Percentiles rank a stretch among this genome's conserved stretches.
These are phyloP conservation scores for Xylaria sp. DNA, from an alignment of 2,329 filamentous ascomycete genomes.

Conservation along the genomic window DNA sequence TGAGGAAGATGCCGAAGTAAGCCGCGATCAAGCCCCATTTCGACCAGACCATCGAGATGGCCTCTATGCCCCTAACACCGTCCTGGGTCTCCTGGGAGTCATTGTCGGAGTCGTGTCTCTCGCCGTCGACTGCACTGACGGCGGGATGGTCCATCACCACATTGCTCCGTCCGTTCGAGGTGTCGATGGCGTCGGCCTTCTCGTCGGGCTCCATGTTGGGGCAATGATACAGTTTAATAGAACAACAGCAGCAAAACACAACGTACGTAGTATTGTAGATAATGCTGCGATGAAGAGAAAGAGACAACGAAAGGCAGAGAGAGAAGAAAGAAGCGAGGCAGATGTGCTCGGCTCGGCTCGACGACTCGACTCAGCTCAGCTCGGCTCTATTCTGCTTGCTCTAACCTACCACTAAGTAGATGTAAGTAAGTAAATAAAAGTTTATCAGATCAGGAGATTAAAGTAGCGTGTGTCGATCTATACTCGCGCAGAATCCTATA, in stretches of 20 bases:
- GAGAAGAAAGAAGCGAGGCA: neutral
- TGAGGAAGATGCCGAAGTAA: constrained; percentile 60
- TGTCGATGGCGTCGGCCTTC: neutral
- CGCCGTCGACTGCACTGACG: neutral
- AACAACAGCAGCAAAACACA: neutral
- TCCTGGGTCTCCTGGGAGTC: constrained; percentile 42
- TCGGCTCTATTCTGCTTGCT: neutral
- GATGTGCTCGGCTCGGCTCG: neutral
- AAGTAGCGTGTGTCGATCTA: neutral
- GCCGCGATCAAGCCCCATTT: constrained; percentile 48
- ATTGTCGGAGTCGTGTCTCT: constrained; percentile 1
- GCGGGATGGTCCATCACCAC: neutral
- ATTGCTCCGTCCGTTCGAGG: constrained; percentile 11
- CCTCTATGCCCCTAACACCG: constrained; percentile 50
- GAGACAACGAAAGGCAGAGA: neutral
- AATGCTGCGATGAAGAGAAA: neutral
- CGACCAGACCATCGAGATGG: constrained; percentile 49
- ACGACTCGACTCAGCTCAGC: too few relatives aligned
- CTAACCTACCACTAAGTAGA: neutral
- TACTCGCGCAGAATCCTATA: neutral
- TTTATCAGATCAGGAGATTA: constrained; percentile 24
- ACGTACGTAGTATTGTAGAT: neutral
- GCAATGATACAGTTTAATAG: neutral
- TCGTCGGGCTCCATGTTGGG: constrained; percentile 22
- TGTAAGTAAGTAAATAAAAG: neutral